Base-by-base conservation (phyloP, 208 protist species). In the Trypanosoma cruzi region DNA sequence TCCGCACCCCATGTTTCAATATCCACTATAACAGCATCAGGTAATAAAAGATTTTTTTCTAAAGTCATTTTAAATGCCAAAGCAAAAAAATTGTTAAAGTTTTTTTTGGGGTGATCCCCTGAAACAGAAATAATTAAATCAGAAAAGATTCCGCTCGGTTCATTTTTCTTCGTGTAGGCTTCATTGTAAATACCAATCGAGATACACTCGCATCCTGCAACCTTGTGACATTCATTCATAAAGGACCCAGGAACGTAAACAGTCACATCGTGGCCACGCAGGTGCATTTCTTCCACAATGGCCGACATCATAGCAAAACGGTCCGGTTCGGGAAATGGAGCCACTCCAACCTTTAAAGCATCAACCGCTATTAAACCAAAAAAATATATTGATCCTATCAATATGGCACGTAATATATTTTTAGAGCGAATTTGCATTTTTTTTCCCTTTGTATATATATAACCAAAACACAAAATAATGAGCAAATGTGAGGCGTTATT, bases 1-100 rank as follows among this genome's bases (percentile, higher is more conserved):
- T 73, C 68, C 29, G 31, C 60, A 4, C 52, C 65, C 48, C 64
- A 73, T 37, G 59, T 31, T 50, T 52, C 61, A 42, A 71, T 75
- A 50, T 80, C 75, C 24, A 68, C 61, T 11, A 80, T n/a, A 24
- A 80, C 53, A 44, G 71, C 57, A 49, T 74, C 61, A 40, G 68
- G 68, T 13, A 36, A 20, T 58, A n/a, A 40, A 61, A 4, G 18
- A 2, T 0, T 18, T 32, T 64, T 50, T 11, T 55, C 4, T 24
- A 63, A 29, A 37, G 54, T 28, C 16, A 5, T 37, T 46, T 55
- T 55, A 20, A 64, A 14, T 3, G 22, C 31, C 2, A 54, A 26
- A 44, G 8, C 65, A 8, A 71, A 49, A 53, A 59, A 56, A 6
- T 11, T 24, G 46, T 52, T 58, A 37, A 60, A 76, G 56, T 28